Evolutionary conservation across 2,329 filamentous ascomycete genomes (phyloP).

Genomic region (Cladosporium sp.): DNA sequence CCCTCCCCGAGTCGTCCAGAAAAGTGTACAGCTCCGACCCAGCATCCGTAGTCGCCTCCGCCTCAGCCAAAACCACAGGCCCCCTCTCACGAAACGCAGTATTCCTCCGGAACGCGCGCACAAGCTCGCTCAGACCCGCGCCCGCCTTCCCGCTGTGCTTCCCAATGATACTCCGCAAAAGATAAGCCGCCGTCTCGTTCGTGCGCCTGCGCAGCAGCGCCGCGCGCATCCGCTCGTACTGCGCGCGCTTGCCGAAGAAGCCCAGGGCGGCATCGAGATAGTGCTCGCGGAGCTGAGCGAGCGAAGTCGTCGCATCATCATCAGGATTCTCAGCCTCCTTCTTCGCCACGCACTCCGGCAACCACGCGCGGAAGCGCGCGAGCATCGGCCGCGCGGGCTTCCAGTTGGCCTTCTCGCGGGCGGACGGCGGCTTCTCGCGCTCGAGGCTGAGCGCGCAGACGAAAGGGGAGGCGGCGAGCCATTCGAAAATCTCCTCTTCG

Average conservation of each 20-base stretch:
- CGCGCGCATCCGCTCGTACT: slow-evolving; percentile 17
- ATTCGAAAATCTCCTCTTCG: slow-evolving; percentile 55
- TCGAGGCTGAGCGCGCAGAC: slow-evolving; percentile 43
- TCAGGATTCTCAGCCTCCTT: background rate
- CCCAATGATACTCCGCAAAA: slow-evolving; percentile 19
- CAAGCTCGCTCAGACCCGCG: slow-evolving; percentile 22
- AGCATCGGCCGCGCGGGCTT: slow-evolving; percentile 53
- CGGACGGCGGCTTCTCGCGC: slow-evolving; percentile 35
- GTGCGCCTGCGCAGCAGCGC: slow-evolving; percentile 16
- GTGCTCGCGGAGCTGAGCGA: slow-evolving; percentile 34
- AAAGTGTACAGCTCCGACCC: slow-evolving; percentile 20
- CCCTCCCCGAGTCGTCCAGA: slow-evolving; percentile 9
- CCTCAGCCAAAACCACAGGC: slow-evolving; percentile 12
- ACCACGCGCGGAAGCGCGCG: slow-evolving; percentile 55
- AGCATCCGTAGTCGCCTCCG: slow-evolving; percentile 15
- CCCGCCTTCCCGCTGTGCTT: slow-evolving; percentile 15
- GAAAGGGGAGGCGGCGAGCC: slow-evolving; percentile 52
- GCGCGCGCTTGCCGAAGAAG: slow-evolving; percentile 21
- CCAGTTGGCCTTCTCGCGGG: slow-evolving; percentile 46
- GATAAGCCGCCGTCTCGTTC: slow-evolving; percentile 18
- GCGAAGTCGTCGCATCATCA: background rate
- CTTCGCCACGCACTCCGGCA: slow-evolving; percentile 45
- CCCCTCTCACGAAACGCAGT: slow-evolving; percentile 15
- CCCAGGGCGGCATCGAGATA: slow-evolving; percentile 50
- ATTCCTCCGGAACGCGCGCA: slow-evolving; percentile 25